Conservation (phyloP, 306 rosid species). For the Mimosa pudica region DNA sequence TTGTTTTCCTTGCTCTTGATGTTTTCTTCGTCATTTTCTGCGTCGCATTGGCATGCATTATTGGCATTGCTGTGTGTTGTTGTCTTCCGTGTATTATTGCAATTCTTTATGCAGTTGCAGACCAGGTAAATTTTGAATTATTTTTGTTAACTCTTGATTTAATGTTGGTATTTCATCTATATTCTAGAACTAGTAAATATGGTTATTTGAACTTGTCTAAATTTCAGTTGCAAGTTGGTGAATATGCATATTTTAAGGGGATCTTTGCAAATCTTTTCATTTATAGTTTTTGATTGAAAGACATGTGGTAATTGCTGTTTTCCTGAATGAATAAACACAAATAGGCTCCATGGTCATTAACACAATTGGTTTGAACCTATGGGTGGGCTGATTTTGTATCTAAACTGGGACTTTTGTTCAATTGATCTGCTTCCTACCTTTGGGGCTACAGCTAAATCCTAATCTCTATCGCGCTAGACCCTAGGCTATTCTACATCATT, state of each 20-base stretch:
- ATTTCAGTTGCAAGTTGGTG: background rate
- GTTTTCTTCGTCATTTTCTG: constrained; percentile 98
- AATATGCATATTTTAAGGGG: background rate
- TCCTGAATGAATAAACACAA: background rate
- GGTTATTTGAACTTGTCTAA: background rate
- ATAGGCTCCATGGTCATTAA: background rate
- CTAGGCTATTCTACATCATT: background rate
- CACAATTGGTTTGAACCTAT: background rate
- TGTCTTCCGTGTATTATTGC: constrained; percentile 96
- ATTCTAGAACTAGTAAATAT: constrained; percentile 15
- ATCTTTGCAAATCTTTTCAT: background rate
- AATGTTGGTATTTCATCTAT: constrained; percentile 18
- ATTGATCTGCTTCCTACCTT: background rate
- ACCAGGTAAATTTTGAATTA: constrained; percentile 67
- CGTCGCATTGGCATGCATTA: constrained; percentile 92
- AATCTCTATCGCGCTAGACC: background rate
- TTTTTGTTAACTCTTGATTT: constrained; percentile 27
- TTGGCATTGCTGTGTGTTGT: constrained; percentile 95
- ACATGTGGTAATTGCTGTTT: background rate
- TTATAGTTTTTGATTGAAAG: background rate
- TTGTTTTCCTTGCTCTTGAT: constrained; percentile 92
- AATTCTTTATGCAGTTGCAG: constrained; percentile 93
- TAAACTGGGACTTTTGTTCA: background rate
- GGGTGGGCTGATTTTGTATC: background rate
- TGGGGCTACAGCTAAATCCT: background rate